Conservation (phyloP, 176 grass and related monocot genomes). For the Oryza nivara region DNA sequence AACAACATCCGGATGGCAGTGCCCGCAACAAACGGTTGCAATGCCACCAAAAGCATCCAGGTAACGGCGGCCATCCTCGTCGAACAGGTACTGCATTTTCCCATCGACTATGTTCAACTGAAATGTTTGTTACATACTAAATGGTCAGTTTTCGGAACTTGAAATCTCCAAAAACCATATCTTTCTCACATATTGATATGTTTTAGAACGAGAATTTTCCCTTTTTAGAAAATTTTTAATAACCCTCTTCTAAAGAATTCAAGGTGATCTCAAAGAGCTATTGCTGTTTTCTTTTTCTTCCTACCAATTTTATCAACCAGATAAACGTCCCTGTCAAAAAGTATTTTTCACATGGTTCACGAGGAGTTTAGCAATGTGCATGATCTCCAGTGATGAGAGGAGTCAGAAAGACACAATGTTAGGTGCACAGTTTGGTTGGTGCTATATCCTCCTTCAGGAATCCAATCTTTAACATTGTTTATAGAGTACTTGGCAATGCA, state of each 20-base stretch:
- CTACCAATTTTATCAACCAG: neutral
- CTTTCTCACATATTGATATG: neutral
- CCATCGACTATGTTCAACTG: conserved; percentile 97
- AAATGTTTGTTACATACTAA: neutral
- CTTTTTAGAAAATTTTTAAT: neutral
- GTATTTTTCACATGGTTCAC: neutral
- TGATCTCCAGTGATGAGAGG: conserved; percentile 29
- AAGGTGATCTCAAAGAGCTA: conserved; percentile 32
- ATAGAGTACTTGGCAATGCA: neutral
- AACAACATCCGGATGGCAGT: conserved; percentile 89
- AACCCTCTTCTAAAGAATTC: conserved; percentile 6
- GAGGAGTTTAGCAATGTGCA: neutral
- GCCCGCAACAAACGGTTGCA: conserved; percentile 86
- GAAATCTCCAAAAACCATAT: neutral
- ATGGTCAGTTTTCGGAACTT: conserved; percentile 1
- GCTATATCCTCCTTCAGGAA: neutral
- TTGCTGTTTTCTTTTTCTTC: neutral
- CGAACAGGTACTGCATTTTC: conserved; percentile 90
- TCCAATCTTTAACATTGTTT: neutral
- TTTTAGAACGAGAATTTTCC: neutral
- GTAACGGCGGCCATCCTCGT: conserved; percentile 85
- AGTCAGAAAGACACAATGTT: conserved; percentile 44
- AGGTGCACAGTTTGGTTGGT: conserved; percentile 21
- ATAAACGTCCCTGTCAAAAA: conserved; percentile 6
- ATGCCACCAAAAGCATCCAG: conserved; percentile 92